Evolutionary conservation across 306 rosid genomes (phyloP).

Genomic region (cucumber (Cucumis sativus)): DNA sequence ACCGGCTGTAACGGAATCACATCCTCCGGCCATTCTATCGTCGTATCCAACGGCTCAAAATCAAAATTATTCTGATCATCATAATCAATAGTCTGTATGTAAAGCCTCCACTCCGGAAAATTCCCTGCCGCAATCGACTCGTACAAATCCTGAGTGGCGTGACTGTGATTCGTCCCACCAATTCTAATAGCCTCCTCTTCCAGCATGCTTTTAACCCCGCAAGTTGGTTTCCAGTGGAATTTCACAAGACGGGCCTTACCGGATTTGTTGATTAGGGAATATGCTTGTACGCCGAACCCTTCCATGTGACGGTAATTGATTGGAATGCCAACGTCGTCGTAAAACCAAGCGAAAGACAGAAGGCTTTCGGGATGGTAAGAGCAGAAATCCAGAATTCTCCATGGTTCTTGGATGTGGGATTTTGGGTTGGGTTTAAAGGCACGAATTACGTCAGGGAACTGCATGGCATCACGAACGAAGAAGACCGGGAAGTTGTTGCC

Average conservation of each 20-base stretch:
- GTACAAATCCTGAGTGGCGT: conserved; percentile 78
- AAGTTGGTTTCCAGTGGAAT: conserved; percentile 78
- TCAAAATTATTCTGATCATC: conserved; percentile 71
- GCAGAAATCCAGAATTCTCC: conserved; percentile 82
- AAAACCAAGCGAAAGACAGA: conserved; percentile 62
- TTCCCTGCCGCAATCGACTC: conserved; percentile 90
- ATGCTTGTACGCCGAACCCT: conserved; percentile 86
- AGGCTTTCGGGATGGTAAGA: conserved; percentile 90
- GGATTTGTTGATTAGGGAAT: conserved; percentile 53
- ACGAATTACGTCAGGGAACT: conserved; percentile 86
- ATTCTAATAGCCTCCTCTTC: conserved; percentile 74
- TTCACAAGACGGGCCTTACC: conserved; percentile 68
- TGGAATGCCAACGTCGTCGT: conserved; percentile 77
- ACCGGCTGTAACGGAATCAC: conserved; percentile 85
- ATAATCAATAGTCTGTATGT: conserved; percentile 69
- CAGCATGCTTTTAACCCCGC: conserved; percentile 66
- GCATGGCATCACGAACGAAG: conserved; percentile 71
- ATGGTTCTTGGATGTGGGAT: conserved; percentile 76
- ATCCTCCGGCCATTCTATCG: conserved; percentile 93
- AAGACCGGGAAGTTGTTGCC: conserved; percentile 88
- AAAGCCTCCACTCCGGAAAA: conserved; percentile 94
- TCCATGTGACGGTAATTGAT: conserved; percentile 94
- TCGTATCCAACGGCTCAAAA: conserved; percentile 82
- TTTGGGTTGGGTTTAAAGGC: conserved; percentile 89
- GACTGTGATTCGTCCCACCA: conserved; percentile 90